Evolutionary conservation across 2,329 filamentous ascomycete species (phyloP), one percentile per base, ranked within the genome.

Genomic region (Pestalotiopsis sp.): DNA sequence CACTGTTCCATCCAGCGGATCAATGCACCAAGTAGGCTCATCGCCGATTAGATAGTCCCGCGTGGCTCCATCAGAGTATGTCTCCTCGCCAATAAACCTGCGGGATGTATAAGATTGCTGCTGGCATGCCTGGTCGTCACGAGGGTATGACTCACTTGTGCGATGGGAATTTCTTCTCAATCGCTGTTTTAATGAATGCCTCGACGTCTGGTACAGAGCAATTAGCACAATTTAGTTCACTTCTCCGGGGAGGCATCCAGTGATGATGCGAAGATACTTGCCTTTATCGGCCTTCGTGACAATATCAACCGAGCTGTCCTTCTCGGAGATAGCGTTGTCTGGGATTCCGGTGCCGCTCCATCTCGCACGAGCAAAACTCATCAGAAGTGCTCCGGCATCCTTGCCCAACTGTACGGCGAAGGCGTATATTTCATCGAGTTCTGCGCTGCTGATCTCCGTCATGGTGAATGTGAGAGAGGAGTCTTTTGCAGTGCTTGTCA

Each of bases 1-100:
- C 69, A 94, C 91, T 3, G 92, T 94, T 82, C 91, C 92, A 75
- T 94, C 92, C 36, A 94, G 85, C 11, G 92, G 92, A 78, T 95
- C 92, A 56, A 94, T 86, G 74, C 90, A 89, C 92, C 92, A 94
- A 40, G 92, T 93, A 58, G 92, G 92, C 0, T 80, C 73, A 52
- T 86, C 77, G 60, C 81, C 82, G 70, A 94, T 89, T 4, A 94
- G 85, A 75, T 94, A 94, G 60, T 89, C 83, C 74, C 90, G 88
- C 0, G 91, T 90, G 31, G 87, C 77, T 49, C 91, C 89, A 74
- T 90, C 89, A 58, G 90, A 91, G 78, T 94, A 94, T 0, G 88
- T 89, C 78, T 95, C 92, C 80, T 95, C 92, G 70, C 92, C 92
- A 49, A 94, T 85, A 78, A 95, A 95, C 62, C 90, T 92, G 52